Evolutionary conservation across 768 basidiomycete genomes (phyloP), one percentile per base, ranked within the genome.

Genomic region (Ramaria rubella): DNA sequence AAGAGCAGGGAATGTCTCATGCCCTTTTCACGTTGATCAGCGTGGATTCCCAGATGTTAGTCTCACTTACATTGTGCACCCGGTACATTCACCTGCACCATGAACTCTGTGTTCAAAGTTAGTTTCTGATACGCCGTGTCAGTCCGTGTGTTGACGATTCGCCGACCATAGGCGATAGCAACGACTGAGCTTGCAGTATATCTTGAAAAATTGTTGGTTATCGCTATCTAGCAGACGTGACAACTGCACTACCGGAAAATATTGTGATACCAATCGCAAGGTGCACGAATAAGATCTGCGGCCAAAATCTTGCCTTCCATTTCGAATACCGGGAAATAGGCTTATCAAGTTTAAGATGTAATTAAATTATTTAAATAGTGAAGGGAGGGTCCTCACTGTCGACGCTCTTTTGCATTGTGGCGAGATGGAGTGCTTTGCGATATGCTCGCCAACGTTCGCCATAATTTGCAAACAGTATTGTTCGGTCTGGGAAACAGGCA

Each of bases 1-100:
- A 17, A 61, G 55, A 14, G 52, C 50, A 19, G 61, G 61, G 44
- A 61, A 52, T 14, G 61, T 61, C 55, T 61, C 61, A 21, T 60
- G 59, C 59, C 59, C 58, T 58, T 31, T 3, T 15, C 3, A 45
- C 23, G 33, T 3, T 29, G 15, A 4, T 57, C 12, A 57, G n/a
- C n/a, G n/a, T n/a, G n/a, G n/a, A n/a, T n/a, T n/a, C n/a, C n/a
- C n/a, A 14, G 30, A 4, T 33, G 24, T 23, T 29, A 55, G 14
- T 1, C 29, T 21, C 33, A 11, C 51, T 4, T 53, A 58, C 58
- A 60, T 58, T 60, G 59, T n/a, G 59, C 59, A 30, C 59, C 59
- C 12, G 59, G 59, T 19, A 60, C 59, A 56, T 60, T 60, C 14
- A 58, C 46, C 14, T 42, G n/a, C n/a, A 51, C 44, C 42, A 58